phyloP scores from a whole-genome alignment of 2,329 filamentous ascomycete genomes.

The Torrubiella hemipterigena region DNA sequence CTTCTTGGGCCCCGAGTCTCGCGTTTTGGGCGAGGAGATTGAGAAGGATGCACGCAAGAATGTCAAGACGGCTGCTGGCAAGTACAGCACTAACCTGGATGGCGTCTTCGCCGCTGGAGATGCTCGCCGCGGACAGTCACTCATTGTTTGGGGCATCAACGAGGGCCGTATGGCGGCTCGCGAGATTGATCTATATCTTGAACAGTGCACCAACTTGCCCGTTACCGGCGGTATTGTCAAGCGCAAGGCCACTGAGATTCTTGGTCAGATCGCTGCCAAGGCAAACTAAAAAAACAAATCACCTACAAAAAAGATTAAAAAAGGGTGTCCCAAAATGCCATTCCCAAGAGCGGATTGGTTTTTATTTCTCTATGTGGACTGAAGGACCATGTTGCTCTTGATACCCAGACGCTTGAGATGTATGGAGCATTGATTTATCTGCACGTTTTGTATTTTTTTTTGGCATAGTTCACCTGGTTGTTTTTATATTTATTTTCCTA shows the following conservation, averaged over 20 bases:
- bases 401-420: too few relatives aligned
- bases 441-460: too few relatives aligned
- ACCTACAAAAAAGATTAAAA: too few relatives aligned
- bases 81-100: slow-evolving; percentile 78
- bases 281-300: slow-evolving; percentile 2
- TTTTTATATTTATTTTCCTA: too few relatives aligned
- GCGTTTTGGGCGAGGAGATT: slow-evolving; percentile 74
- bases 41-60: slow-evolving; percentile 92
- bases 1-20: slow-evolving; percentile 87
- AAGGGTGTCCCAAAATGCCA: too few relatives aligned
- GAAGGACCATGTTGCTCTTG: too few relatives aligned
- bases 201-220: slow-evolving; percentile 66
- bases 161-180: slow-evolving; percentile 88
- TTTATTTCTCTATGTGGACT: too few relatives aligned
- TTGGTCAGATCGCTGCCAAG: slow-evolving; percentile 20
- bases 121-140: slow-evolving; percentile 84
- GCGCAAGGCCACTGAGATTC: slow-evolving; percentile 61
- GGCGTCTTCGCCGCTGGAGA: slow-evolving; percentile 93
- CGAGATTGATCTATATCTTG: slow-evolving; percentile 82
- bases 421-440: too few relatives aligned
- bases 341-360: too few relatives aligned
- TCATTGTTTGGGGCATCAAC: slow-evolving; percentile 98
- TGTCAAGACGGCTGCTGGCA: slow-evolving; percentile 80
- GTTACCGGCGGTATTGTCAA: slow-evolving; percentile 91
- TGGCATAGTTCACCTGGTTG: too few relatives aligned